phyloP scores from a whole-genome alignment of 257 asterid genomes.

The Haberlea rhodopensis region DNA sequence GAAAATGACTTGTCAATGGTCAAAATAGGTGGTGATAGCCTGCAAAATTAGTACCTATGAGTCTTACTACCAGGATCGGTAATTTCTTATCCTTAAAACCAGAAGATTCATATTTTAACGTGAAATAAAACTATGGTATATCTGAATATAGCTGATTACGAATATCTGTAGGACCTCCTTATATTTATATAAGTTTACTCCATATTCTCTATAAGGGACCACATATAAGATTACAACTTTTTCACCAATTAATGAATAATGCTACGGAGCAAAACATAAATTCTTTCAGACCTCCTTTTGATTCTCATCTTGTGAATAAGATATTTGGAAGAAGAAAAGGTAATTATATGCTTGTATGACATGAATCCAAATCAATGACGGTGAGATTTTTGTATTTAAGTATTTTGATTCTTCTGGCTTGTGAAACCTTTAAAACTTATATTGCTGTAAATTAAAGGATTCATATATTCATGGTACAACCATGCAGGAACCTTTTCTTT shows the following conservation, averaged over 20 bases:
- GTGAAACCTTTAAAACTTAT: constrained; percentile 12
- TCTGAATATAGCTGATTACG: too few species aligned
- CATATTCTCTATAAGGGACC: too few species aligned
- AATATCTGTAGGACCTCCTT: too few species aligned
- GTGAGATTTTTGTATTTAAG: background rate
- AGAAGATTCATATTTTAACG: background rate
- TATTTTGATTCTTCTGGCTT: constrained; percentile 10
- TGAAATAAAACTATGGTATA: background rate
- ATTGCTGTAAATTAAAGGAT: background rate
- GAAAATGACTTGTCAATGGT: background rate
- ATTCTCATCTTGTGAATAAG: too few species aligned
- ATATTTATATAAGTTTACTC: too few species aligned
- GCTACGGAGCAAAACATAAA: too few species aligned
- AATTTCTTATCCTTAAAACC: background rate
- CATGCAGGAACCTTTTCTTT: constrained; percentile 74
- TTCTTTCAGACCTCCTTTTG: too few species aligned
- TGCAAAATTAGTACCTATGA: constrained; percentile 1
- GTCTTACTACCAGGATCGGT: background rate
- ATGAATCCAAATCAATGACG: background rate
- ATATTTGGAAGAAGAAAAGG: background rate
- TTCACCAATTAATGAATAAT: too few species aligned
- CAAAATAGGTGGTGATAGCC: background rate
- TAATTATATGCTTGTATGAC: background rate
- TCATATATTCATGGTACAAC: constrained; percentile 8
- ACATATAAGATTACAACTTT: too few species aligned